Base-by-base conservation (phyloP, 2,329 filamentous ascomycete species). In the Scytalidium lignicola region DNA sequence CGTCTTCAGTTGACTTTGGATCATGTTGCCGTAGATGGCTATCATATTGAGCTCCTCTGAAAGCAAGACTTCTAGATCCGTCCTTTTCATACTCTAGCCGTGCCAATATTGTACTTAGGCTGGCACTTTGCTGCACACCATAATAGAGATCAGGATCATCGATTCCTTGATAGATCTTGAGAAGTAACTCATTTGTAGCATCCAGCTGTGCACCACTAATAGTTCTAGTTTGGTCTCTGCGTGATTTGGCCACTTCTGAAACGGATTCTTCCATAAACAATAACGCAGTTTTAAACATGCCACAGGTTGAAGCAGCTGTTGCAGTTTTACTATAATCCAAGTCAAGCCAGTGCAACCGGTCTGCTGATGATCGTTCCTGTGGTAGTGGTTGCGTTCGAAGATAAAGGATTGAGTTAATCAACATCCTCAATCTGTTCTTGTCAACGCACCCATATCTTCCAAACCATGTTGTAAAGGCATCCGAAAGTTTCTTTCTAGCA, bases 61-160 rank as follows among this genome's bases (percentile, higher is more conserved):
- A 96, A 20, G 93, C 85, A 17, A 99, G 76, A 55, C 88, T 92
- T 62, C 95, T 95, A 45, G 84, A 75, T 0, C 91, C 91, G 58
- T 95, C 86, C 44, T 84, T 85, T 68, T 99, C 93, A 62, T 96
- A 92, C 57, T 96, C 90, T 3, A 97, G 76, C 9, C 88, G 84
- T 45, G 86, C 80, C 51, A 97, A 74, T 1, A 97, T 86, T 10
- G 86, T 89, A 15, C 79, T 74, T 15, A 99, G 70, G 50, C 83
- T 90, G 6, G 90, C 80, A 39, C 81, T 80, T 65, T 95, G 87
- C 40, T 88, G 81, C 7, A 96, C 77, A 3, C 93, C 95, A 63
- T 99, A 99, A 65, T 95, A 99, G 1, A 90, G 86, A 65, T 99
- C 93, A 1, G 91, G 92, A 61, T 99, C 95, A 62, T 96, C 91